These are phyloP conservation scores for Aspergillus leporis DNA, from an alignment of 495 filamentous ascomycete species.

Conservation along the genomic window DNA sequence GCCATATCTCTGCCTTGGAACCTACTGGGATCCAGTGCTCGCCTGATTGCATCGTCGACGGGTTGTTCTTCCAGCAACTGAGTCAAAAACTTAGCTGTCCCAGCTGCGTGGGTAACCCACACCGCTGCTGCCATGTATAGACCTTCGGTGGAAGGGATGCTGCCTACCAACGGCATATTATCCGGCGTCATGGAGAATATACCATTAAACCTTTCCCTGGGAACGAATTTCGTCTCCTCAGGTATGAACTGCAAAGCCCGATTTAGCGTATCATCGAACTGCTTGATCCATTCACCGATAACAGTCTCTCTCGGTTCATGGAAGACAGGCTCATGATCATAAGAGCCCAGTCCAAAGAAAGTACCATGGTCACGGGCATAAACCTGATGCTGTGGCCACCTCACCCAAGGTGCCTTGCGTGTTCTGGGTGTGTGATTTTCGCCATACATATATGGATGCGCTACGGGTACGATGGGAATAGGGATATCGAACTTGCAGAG, in stretches of 20 bases:
- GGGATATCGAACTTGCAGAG: slow-evolving; percentile 26
- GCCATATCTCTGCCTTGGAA: slow-evolving; percentile 28
- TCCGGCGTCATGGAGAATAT: slow-evolving; percentile 41
- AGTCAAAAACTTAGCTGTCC: slow-evolving; percentile 31
- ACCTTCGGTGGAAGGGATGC: slow-evolving; percentile 22
- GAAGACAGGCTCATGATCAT: slow-evolving; percentile 30
- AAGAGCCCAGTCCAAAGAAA: slow-evolving; percentile 34
- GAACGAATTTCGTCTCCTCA: slow-evolving; percentile 19
- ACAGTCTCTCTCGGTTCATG: slow-evolving; percentile 24
- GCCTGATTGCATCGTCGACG: slow-evolving; percentile 21
- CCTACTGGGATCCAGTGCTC: slow-evolving; percentile 30
- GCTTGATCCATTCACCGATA: slow-evolving; percentile 28
- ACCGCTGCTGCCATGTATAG: slow-evolving; percentile 36
- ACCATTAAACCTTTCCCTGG: slow-evolving; percentile 33
- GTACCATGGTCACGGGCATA: slow-evolving; percentile 37
- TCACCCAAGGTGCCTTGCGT: slow-evolving; percentile 27
- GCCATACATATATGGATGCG: slow-evolving; percentile 38
- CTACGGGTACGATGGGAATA: slow-evolving; percentile 35
- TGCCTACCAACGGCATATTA: slow-evolving; percentile 36
- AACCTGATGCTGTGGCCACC: slow-evolving; percentile 39
- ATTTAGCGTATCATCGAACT: slow-evolving; percentile 25
- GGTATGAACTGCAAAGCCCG: slow-evolving; percentile 22
- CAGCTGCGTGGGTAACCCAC: slow-evolving; percentile 40
- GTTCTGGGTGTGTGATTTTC: slow-evolving; percentile 17
- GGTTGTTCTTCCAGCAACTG: slow-evolving; percentile 21